A percentile compares a stretch with the other conserved stretches of the same genome.
phyloP scores from a whole-genome alignment of 768 basidiomycete genomes.

The Amanita polypyramis region DNA sequence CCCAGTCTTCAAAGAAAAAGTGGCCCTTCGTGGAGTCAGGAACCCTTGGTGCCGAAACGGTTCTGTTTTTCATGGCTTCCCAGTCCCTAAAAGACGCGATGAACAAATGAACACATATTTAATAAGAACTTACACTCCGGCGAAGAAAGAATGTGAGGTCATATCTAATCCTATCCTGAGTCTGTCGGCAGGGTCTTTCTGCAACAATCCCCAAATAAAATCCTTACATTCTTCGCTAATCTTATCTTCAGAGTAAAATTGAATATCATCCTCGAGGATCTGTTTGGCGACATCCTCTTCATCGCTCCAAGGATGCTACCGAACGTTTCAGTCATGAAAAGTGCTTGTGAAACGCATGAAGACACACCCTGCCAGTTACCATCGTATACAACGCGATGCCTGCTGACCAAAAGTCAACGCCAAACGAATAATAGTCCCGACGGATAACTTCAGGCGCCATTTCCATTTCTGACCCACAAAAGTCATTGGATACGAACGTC shows the following conservation, averaged over 20 bases:
- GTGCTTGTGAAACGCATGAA: not conserved
- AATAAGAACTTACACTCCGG: conserved; percentile 16
- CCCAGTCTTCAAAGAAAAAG: conserved; percentile 10
- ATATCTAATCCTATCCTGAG: conserved; percentile 18
- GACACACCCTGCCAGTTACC: conserved; percentile 41
- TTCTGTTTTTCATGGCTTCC: conserved; percentile 15
- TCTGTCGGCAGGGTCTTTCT: conserved; percentile 18
- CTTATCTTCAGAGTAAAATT: conserved; percentile 15
- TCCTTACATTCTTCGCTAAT: conserved; percentile 17
- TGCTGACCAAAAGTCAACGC: conserved; percentile 67
- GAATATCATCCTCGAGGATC: conserved; percentile 13
- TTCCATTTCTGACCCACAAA: conserved; percentile 21
- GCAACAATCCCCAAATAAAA: conserved; percentile 20
- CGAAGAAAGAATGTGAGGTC: conserved; percentile 21
- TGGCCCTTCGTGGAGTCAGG: conserved; percentile 14
- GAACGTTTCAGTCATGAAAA: not conserved
- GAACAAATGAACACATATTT: not conserved
- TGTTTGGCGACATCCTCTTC: conserved; percentile 11
- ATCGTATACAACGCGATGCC: conserved; percentile 68
- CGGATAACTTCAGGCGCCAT: conserved; percentile 23
- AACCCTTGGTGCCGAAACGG: conserved; percentile 18
- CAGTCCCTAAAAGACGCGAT: conserved; percentile 15
- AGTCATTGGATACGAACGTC: conserved; percentile 16
- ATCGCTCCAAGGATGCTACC: conserved; percentile 9
- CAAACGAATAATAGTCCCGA: conserved; percentile 18